These are phyloP conservation scores for Trichoderma asperelloides DNA, from an alignment of 495 filamentous ascomycete genomes.

Conservation along the genomic window DNA sequence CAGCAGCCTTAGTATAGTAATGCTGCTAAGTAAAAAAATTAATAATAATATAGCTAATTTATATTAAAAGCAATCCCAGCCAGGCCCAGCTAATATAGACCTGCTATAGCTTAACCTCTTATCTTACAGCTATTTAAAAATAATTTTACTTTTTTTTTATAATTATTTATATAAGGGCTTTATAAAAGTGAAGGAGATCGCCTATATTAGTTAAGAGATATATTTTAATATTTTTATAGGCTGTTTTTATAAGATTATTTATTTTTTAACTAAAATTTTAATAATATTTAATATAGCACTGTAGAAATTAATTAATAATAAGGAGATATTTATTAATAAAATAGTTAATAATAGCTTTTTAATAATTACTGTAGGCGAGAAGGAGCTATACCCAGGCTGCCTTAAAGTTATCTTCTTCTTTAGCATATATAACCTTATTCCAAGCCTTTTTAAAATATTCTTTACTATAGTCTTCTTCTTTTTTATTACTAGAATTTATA, in stretches of 20 bases:
- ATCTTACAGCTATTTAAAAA: background rate
- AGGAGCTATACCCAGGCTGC: background rate
- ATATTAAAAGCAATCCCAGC: background rate
- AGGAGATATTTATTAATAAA: background rate
- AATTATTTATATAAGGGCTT: background rate
- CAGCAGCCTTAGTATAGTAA: background rate
- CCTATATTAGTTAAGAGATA: background rate
- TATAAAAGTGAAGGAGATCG: too few species aligned
- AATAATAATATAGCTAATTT: background rate
- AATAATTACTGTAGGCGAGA: background rate
- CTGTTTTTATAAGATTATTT: background rate
- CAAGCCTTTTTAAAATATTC: background rate
- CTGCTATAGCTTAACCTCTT: background rate
- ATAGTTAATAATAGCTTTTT: background rate
- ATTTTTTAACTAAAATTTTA: background rate
- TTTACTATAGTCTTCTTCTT: too few species aligned
- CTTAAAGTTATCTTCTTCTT: background rate
- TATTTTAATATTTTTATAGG: background rate
- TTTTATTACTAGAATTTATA: too few species aligned
- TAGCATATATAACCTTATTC: background rate
- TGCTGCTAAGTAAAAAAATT: background rate
- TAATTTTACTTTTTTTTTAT: background rate
- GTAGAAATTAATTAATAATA: background rate
- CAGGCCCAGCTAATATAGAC: background rate
- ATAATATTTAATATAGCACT: background rate